phyloP scores from a whole-genome alignment of 108 stramenopile species.

The Nannochloropsis oceanica region DNA sequence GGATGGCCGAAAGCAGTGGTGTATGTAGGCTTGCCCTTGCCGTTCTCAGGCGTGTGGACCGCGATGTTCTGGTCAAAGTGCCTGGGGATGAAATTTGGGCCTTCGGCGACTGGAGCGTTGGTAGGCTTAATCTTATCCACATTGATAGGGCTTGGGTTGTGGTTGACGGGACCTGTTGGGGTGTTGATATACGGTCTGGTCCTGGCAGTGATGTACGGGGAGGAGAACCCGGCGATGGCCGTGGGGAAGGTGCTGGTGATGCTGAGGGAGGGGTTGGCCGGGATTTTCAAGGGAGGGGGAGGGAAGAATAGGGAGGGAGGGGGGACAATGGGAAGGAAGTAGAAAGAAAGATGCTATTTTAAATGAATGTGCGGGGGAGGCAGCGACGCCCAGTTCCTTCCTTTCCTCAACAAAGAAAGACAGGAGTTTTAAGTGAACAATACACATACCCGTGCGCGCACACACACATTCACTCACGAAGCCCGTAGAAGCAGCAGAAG shows the following conservation, averaged over 20 bases:
- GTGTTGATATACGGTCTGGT: background rate
- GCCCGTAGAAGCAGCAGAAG: no score
- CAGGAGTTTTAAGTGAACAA: no score
- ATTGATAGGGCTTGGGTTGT: background rate
- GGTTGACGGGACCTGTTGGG: background rate
- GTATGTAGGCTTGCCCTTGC: background rate
- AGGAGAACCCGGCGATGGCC: background rate
- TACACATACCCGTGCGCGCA: no score
- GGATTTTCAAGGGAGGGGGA: background rate
- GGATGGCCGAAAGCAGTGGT: background rate
- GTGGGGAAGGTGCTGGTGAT: background rate
- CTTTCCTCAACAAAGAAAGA: no score
- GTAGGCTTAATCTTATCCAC: background rate
- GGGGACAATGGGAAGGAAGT: background rate
- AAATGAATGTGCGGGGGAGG: no score
- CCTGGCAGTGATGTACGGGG: background rate
- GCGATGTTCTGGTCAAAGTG: background rate
- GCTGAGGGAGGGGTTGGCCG: background rate
- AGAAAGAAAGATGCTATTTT: no score
- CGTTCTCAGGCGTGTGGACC: background rate
- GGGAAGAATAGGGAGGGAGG: background rate
- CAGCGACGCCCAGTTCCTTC: no score
- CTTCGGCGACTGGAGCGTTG: background rate
- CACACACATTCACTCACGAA: no score
- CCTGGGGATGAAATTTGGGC: background rate